A percentile compares a stretch with the other conserved stretches of the same genome.
Evolutionary conservation across 306 rosid species (phyloP).

Genomic region (Phaseolus lunatus): DNA sequence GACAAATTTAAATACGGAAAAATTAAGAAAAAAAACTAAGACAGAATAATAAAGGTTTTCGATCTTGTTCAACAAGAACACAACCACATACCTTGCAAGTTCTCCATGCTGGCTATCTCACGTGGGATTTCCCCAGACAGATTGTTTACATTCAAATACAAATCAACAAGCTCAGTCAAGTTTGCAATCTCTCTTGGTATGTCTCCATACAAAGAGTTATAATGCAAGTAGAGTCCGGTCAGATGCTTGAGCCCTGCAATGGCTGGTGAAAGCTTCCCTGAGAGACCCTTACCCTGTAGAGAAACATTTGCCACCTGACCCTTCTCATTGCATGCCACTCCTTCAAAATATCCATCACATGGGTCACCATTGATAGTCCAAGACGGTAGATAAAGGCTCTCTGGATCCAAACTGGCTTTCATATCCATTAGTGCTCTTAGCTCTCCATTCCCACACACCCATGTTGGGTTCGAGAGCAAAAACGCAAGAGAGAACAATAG

Average conservation of each 20-base stretch:
- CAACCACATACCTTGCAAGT: slow-evolving; percentile 64
- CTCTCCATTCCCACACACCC: slow-evolving; percentile 63
- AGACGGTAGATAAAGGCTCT: slow-evolving; percentile 57
- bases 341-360: slow-evolving; percentile 68
- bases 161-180: slow-evolving; percentile 66
- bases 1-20: neutral
- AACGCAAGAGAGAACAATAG: slow-evolving; percentile 48
- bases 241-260: slow-evolving; percentile 65
- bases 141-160: slow-evolving; percentile 80
- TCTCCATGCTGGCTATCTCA: slow-evolving; percentile 59
- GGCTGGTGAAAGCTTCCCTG: slow-evolving; percentile 76
- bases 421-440: slow-evolving; percentile 67
- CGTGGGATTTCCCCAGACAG: slow-evolving; percentile 74
- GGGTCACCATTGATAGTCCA: slow-evolving; percentile 66
- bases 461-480: slow-evolving; percentile 48
- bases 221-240: slow-evolving; percentile 85
- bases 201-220: slow-evolving; percentile 68
- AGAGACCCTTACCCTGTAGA: slow-evolving; percentile 75
- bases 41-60: slow-evolving; percentile 9
- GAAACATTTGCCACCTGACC: slow-evolving; percentile 74
- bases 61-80: slow-evolving; percentile 14
- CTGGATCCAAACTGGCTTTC: slow-evolving; percentile 70
- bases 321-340: slow-evolving; percentile 71
- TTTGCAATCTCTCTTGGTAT: slow-evolving; percentile 68
- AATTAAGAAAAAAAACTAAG: neutral